phyloP scores from a whole-genome alignment of 768 basidiomycete species.

The Cytidiella melzeri region DNA sequence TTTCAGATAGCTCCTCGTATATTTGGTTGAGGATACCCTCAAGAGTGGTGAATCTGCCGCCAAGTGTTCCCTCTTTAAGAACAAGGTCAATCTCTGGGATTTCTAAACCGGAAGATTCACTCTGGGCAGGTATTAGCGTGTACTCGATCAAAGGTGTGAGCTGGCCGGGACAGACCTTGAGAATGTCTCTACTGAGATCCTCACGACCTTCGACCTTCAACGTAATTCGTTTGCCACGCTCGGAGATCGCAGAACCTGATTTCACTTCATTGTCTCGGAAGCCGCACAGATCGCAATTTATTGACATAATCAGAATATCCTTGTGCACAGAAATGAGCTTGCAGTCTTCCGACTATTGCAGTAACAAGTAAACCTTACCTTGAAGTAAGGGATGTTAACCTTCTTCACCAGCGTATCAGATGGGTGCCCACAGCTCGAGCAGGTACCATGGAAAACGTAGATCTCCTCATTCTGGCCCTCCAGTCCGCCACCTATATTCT shows the following conservation, averaged over 20 bases:
- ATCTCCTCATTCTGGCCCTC: conserved; percentile 74
- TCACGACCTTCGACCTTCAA: conserved; percentile 90
- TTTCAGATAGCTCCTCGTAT: conserved; percentile 90
- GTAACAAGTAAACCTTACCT: conserved; percentile 39
- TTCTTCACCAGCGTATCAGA: conserved; percentile 93
- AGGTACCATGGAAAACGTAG: conserved; percentile 79
- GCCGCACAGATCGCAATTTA: conserved; percentile 92
- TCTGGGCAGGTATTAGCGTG: conserved; percentile 40
- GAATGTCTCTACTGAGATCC: conserved; percentile 86
- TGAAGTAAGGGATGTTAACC: conserved; percentile 95
- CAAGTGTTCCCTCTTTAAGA: conserved; percentile 88
- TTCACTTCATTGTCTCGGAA: conserved; percentile 99
- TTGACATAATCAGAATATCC: conserved; percentile 98
- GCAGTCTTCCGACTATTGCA: too few relatives aligned
- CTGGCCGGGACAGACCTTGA: conserved; percentile 58
- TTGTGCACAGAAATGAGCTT: conserved; percentile 23
- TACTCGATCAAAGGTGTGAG: neutral
- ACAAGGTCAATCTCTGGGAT: conserved; percentile 95
- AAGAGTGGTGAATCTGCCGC: conserved; percentile 94
- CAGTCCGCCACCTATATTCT: conserved; percentile 16
- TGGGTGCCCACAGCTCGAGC: conserved; percentile 81
- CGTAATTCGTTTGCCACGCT: conserved; percentile 78
- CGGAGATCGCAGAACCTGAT: conserved; percentile 84
- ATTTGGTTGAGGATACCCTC: conserved; percentile 94
- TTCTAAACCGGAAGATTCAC: conserved; percentile 82